phyloP scores from a whole-genome alignment of 2,329 filamentous ascomycete species.

The Hypoxylon sp. region DNA sequence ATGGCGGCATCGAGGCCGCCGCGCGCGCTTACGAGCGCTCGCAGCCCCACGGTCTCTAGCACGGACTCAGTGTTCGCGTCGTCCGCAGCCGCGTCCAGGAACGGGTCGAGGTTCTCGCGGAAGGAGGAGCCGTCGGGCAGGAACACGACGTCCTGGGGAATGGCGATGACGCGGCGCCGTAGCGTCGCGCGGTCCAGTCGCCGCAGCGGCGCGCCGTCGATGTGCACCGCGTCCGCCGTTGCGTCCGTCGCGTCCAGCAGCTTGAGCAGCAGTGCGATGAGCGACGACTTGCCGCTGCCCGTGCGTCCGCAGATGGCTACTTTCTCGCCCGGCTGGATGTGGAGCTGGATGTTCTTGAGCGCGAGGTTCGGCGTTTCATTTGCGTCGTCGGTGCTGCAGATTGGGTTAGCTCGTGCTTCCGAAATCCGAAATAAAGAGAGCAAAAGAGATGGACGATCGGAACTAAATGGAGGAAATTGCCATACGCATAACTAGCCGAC shows the following conservation, averaged over 20 bases:
- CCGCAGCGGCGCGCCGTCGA: conserved; percentile 47
- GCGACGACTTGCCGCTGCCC: conserved; percentile 51
- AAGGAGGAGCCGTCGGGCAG: conserved; percentile 49
- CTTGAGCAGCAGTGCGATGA: conserved; percentile 51
- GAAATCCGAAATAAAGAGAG: no score
- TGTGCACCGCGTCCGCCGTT: conserved; percentile 40
- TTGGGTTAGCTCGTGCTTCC: conserved; percentile 2
- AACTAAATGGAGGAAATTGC: background rate
- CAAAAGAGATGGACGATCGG: no score
- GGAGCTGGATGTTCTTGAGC: conserved; percentile 42
- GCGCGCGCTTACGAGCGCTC: conserved; percentile 34
- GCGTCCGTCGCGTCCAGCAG: conserved; percentile 47
- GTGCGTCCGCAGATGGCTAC: conserved; percentile 47
- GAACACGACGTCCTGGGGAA: conserved; percentile 56
- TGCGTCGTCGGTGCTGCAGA: background rate
- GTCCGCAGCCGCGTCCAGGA: conserved; percentile 24
- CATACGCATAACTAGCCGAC: conserved; percentile 42
- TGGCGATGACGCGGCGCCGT: conserved; percentile 50
- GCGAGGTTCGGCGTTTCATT: conserved; percentile 33
- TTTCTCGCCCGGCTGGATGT: conserved; percentile 44
- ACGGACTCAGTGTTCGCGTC: conserved; percentile 35
- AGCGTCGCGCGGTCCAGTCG: conserved; percentile 46
- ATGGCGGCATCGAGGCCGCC: conserved; percentile 46
- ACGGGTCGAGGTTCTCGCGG: conserved; percentile 46
- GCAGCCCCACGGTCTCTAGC: conserved; percentile 37